Conservation (phyloP, 768 basidiomycete genomes). For the Fomitopsis serialis region DNA sequence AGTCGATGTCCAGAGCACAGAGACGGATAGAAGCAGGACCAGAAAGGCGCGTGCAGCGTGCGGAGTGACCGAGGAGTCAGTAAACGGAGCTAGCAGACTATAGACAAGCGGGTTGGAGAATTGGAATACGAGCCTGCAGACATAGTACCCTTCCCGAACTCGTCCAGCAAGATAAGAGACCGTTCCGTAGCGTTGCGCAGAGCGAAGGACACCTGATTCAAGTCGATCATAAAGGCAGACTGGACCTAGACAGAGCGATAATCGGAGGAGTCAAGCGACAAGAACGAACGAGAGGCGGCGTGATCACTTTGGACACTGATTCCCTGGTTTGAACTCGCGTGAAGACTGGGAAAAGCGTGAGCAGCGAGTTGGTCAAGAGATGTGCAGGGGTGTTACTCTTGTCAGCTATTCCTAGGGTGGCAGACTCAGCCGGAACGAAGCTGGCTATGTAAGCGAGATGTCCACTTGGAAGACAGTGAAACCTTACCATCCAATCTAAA, state of each 20-base stretch:
- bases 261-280: neutral
- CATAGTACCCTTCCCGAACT: conserved; percentile 93
- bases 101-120: conserved; percentile 16
- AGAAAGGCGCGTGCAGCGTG: neutral
- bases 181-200: conserved; percentile 80
- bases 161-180: conserved; percentile 88
- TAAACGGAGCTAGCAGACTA: neutral
- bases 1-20: conserved; percentile 4
- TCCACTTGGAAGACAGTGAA: neutral
- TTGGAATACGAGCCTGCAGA: conserved; percentile 58
- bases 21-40: neutral
- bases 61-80: neutral
- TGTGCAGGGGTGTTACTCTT: conserved; percentile 53
- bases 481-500: conserved; percentile 63
- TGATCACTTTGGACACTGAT: conserved; percentile 81
- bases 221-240: conserved; percentile 97
- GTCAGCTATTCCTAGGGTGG: conserved; percentile 82
- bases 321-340: conserved; percentile 91
- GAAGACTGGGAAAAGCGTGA: conserved; percentile 59
- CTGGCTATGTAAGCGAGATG: conserved; percentile 30
- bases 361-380: neutral
- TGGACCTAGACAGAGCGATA: conserved; percentile 48
- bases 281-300: neutral
- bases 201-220: conserved; percentile 85
- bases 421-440: conserved; percentile 85